A percentile compares a stretch with the other conserved stretches of the same genome.
phyloP scores from a whole-genome alignment of 2,329 filamentous ascomycete species.

The Fusarium falciforme region DNA sequence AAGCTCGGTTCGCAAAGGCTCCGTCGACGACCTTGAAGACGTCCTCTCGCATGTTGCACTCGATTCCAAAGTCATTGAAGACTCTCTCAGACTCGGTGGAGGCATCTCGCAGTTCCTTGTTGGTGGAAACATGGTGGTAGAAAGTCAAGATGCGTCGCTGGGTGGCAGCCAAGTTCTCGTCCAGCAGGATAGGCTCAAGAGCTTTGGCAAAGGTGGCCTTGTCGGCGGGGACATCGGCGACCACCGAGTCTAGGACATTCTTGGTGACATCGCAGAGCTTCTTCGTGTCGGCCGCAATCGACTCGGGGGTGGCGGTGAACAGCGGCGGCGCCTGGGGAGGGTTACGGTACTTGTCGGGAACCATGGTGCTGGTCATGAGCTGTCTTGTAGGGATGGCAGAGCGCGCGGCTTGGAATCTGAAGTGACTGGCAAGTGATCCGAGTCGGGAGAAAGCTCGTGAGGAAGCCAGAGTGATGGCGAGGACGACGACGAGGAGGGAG shows the following conservation, averaged over 20 bases:
- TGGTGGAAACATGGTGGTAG: slow-evolving; percentile 81
- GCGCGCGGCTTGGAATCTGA: slow-evolving; percentile 55
- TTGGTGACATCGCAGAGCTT: slow-evolving; percentile 72
- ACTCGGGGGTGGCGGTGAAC: slow-evolving; percentile 79
- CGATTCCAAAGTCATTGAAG: slow-evolving; percentile 81
- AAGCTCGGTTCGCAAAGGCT: slow-evolving; percentile 63
- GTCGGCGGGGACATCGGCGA: slow-evolving; percentile 66
- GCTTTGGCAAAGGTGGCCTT: slow-evolving; percentile 67
- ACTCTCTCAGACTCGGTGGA: slow-evolving; percentile 81
- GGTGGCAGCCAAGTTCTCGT: slow-evolving; percentile 74
- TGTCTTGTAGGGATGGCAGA: slow-evolving; percentile 47
- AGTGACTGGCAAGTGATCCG: slow-evolving; percentile 66
- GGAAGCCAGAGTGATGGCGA: slow-evolving; percentile 75
- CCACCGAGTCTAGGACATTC: slow-evolving; percentile 73
- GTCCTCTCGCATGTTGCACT: slow-evolving; percentile 84
- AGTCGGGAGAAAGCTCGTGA: slow-evolving; percentile 69
- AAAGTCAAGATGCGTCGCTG: slow-evolving; percentile 77
- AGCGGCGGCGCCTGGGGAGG: slow-evolving; percentile 82
- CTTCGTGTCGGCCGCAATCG: slow-evolving; percentile 75
- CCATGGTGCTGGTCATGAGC: slow-evolving; percentile 69
- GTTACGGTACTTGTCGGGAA: slow-evolving; percentile 73
- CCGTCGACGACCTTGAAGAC: slow-evolving; percentile 76
- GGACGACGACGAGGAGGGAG: slow-evolving; percentile 66
- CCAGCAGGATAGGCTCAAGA: slow-evolving; percentile 75
- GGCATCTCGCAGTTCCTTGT: slow-evolving; percentile 77